phyloP scores from a whole-genome alignment of 2,329 filamentous ascomycete genomes.

The Calcarisporium arbuscula region DNA sequence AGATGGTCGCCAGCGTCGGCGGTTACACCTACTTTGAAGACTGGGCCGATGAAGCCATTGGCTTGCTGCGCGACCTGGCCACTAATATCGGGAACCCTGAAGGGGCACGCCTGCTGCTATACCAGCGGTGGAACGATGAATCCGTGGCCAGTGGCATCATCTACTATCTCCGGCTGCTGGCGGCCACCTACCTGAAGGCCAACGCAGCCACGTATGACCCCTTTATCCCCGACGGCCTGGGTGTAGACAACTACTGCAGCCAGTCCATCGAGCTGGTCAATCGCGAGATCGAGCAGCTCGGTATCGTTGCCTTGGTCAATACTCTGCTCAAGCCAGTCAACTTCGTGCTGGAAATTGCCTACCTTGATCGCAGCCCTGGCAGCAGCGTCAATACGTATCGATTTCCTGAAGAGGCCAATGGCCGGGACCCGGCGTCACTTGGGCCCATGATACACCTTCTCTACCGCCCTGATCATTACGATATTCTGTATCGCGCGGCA shows the following conservation, averaged over 20 bases:
- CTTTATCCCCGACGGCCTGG: slow-evolving; percentile 57
- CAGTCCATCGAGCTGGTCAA: slow-evolving; percentile 66
- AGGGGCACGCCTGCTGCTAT: slow-evolving; percentile 46
- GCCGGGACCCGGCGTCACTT: slow-evolving; percentile 33
- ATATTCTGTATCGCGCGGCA: slow-evolving; percentile 72
- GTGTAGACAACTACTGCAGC: slow-evolving; percentile 62
- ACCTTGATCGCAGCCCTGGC: slow-evolving; percentile 81
- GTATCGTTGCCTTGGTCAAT: slow-evolving; percentile 69
- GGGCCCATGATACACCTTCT: slow-evolving; percentile 50
- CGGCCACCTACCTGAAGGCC: slow-evolving; percentile 76
- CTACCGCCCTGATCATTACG: slow-evolving; percentile 81
- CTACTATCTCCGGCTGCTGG: slow-evolving; percentile 77
- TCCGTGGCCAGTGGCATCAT: slow-evolving; percentile 67
- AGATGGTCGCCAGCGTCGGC: slow-evolving; percentile 63
- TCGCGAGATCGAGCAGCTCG: slow-evolving; percentile 87
- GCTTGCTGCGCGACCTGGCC: slow-evolving; percentile 59
- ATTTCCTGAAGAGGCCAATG: slow-evolving; percentile 50
- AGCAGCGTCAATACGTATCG: slow-evolving; percentile 66
- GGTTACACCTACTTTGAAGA: slow-evolving; percentile 70
- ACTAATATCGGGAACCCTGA: slow-evolving; percentile 53
- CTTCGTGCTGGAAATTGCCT: slow-evolving; percentile 80
- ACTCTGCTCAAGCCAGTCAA: slow-evolving; percentile 73
- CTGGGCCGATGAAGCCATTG: slow-evolving; percentile 70
- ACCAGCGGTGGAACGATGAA: slow-evolving; percentile 67
- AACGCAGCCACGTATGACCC: slow-evolving; percentile 62